These are phyloP conservation scores for Calonectria hawksworthii DNA, from an alignment of 2,329 filamentous ascomycete species.

Conservation along the genomic window DNA sequence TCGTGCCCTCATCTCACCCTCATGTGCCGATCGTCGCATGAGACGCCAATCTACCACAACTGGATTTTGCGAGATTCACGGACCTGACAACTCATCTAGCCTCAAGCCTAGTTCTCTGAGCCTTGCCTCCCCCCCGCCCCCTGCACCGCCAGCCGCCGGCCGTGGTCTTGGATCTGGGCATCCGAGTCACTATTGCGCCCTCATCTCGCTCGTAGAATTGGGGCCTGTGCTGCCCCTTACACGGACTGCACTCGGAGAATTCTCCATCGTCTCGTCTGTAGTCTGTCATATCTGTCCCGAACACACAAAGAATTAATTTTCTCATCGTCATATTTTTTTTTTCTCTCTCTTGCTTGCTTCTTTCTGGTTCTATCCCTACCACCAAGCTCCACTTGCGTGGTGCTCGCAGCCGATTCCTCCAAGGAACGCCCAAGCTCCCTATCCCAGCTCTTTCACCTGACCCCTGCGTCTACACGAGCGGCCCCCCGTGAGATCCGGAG, in stretches of 20 bases:
- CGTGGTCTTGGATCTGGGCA: not conserved
- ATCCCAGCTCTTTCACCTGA: slow-evolving; percentile 4
- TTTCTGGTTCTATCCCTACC: not conserved
- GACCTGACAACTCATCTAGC: slow-evolving; percentile 35
- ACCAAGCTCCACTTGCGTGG: not conserved
- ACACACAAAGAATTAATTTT: not conserved
- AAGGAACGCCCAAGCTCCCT: slow-evolving; percentile 1
- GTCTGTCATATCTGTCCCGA: not conserved
- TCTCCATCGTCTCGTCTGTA: not conserved
- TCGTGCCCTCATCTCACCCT: not conserved
- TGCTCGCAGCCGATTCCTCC: not conserved
- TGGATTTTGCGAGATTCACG: slow-evolving; percentile 23
- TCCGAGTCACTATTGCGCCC: not conserved
- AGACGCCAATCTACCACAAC: slow-evolving; percentile 32
- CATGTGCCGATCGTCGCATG: slow-evolving; percentile 31
- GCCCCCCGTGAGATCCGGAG: slow-evolving; percentile 13
- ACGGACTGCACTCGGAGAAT: not conserved
- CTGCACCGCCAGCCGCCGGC: not conserved
- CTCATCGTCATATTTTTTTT: not conserved
- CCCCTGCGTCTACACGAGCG: slow-evolving; percentile 9
- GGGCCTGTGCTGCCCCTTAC: not conserved
- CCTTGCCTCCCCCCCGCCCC: slow-evolving; percentile 15
- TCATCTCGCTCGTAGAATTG: slow-evolving; percentile 3
- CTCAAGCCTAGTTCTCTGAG: slow-evolving; percentile 5
- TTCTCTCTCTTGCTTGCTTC: not conserved